Evolutionary conservation across 2,329 filamentous ascomycete genomes (phyloP).

Genomic region (Xylaria sp.): DNA sequence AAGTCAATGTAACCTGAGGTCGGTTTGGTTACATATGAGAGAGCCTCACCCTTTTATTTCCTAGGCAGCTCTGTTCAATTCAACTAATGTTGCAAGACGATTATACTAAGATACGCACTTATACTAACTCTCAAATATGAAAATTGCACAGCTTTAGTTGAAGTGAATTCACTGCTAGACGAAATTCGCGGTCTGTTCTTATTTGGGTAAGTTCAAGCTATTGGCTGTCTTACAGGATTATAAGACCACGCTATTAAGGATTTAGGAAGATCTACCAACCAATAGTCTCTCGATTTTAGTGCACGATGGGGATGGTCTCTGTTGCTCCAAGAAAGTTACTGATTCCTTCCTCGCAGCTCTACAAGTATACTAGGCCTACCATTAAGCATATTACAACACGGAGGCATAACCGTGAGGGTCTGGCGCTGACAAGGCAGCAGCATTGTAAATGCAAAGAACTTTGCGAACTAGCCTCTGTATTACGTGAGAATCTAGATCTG

Average conservation of each 20-base stretch:
- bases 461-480: constrained; percentile 10
- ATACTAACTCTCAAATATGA: neutral
- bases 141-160: neutral
- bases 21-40: neutral
- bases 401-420: neutral
- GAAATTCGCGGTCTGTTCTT: neutral
- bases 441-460: constrained; percentile 5
- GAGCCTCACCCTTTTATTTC: neutral
- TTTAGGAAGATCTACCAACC: neutral
- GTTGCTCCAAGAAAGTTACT: no score
- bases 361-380: neutral
- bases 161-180: neutral
- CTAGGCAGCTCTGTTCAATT: neutral
- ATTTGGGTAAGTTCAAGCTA: neutral
- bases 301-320: no score
- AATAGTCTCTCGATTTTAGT: neutral
- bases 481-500: constrained; percentile 18
- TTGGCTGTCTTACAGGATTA: neutral
- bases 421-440: constrained; percentile 10
- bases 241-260: neutral
- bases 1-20: neutral
- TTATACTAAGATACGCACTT: neutral
- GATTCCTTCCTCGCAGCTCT: no score
- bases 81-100: neutral
- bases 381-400: neutral